Conservation (phyloP, 202 grass and related monocot species). For the Zizania palustris region DNA sequence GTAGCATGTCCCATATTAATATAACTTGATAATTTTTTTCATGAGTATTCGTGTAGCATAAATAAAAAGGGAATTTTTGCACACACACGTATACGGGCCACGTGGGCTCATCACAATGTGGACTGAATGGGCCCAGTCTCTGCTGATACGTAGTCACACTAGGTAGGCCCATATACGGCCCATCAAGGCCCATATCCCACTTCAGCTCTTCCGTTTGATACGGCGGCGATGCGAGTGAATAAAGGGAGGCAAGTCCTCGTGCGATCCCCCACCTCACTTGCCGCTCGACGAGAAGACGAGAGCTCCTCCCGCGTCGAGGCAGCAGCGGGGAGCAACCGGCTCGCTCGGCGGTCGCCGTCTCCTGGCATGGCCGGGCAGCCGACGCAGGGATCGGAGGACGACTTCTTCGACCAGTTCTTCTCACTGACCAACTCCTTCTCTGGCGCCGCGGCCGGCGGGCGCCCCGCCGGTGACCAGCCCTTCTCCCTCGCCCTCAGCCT, state of each 20-base stretch:
- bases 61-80: too few relatives aligned
- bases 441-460: slow-evolving; percentile 38
- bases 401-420: slow-evolving; percentile 93
- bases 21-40: too few relatives aligned
- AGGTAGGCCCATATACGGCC: not conserved
- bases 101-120: not conserved
- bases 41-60: too few relatives aligned
- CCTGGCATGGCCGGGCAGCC: slow-evolving; percentile 54
- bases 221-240: slow-evolving; percentile 9
- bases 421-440: slow-evolving; percentile 53
- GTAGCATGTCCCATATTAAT: too few relatives aligned
- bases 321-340: slow-evolving; percentile 10
- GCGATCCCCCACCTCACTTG: slow-evolving; percentile 35
- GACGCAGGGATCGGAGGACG: slow-evolving; percentile 65
- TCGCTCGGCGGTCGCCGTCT: slow-evolving; percentile 10
- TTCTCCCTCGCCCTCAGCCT: slow-evolving; percentile 93
- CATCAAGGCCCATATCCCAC: not conserved
- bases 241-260: slow-evolving; percentile 15
- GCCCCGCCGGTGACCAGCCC: slow-evolving; percentile 48
- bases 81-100: too few relatives aligned
- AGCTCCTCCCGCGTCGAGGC: slow-evolving; percentile 10
- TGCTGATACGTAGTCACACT: not conserved
- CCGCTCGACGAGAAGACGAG: slow-evolving; percentile 27
- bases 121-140: too few relatives aligned
- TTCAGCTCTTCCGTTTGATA: not conserved